Evolutionary conservation across 2,329 filamentous ascomycete species (phyloP).

Genomic region (Penicillium janthinellum): DNA sequence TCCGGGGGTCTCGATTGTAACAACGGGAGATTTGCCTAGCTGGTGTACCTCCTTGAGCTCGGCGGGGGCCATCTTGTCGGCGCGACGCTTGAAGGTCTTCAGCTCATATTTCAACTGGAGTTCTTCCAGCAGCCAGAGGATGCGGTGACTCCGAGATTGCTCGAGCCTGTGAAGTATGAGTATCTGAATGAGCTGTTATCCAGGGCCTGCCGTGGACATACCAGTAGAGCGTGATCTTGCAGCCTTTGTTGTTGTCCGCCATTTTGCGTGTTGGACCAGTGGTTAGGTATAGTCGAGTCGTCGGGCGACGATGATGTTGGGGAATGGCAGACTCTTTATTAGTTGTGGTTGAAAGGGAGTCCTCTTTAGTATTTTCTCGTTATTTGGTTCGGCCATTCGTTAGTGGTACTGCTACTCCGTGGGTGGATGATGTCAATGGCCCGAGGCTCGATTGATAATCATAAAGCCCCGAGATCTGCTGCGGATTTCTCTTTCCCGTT

Average conservation of each 20-base stretch:
- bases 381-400: neutral
- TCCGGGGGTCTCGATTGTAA: constrained; percentile 61
- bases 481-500: constrained; percentile 7
- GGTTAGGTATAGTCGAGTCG: neutral
- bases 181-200: neutral
- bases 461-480: constrained; percentile 18
- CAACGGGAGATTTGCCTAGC: constrained; percentile 81
- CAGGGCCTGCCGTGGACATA: constrained; percentile 33
- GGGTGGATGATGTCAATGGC: constrained; percentile 20
- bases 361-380: neutral
- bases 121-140: constrained; percentile 84
- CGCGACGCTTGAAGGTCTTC: constrained; percentile 71
- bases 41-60: constrained; percentile 79
- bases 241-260: constrained; percentile 30
- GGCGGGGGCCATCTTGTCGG: constrained; percentile 69
- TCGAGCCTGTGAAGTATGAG: constrained; percentile 65
- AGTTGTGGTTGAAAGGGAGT: neutral
- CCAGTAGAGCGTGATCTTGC: constrained; percentile 68
- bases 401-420: neutral
- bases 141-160: constrained; percentile 77
- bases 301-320: neutral
- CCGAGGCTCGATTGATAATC: constrained; percentile 22
- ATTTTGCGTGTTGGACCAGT: constrained; percentile 7
- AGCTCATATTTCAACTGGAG: constrained; percentile 77
- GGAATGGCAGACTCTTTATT: neutral